Base-by-base conservation (phyloP, 2,329 filamentous ascomycete genomes). In the Aspergillus carbonarius region DNA sequence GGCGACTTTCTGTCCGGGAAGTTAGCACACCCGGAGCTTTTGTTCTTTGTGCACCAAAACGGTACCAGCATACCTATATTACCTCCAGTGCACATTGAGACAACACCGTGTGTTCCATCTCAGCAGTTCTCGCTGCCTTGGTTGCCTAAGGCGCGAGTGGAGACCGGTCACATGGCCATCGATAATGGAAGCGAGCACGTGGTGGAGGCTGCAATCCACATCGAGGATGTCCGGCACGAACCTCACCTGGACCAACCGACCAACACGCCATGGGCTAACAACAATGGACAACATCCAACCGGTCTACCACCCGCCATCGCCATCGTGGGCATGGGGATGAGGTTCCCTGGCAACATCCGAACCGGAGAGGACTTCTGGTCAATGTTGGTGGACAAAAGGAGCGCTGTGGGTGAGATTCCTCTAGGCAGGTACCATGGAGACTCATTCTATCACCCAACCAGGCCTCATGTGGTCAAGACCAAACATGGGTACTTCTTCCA, bases 401-500 rank as follows among this genome's bases (percentile, higher is more conserved):
- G 66, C 51, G 62, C 63, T 0, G 55, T 58, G 25, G 59, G 56
- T 6, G 55, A 66, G n/a, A 55, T 72, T 13, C 69, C 71, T 1
- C 52, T 60, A 7, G 60, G 65, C 2, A 51, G 72, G 32, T 70
- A 67, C 30, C 68, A 69, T 39, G 52, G 61, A 10, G 66, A 69
- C 25, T 63, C 64, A 2, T 71, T 66, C 40, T 67, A 68, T 30
- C 60, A 67, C 17, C 63, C 54, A 10, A 34, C 49, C 18, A 42
- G 55, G 13, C 58, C 63, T 3, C 49, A 54, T 5, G 54, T 46
- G 0, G 54, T 59, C 6, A 58, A 57, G 25, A 64, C 60, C 0
- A 60, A 58, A 9, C 50, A 62, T 51, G 68, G 67, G 0, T 68
- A 74, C 50, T 74, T 74, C 42, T 60, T 76, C 0, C 60, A 74